Conservation (phyloP, 306 rosid species). For the Quercus gilva region DNA sequence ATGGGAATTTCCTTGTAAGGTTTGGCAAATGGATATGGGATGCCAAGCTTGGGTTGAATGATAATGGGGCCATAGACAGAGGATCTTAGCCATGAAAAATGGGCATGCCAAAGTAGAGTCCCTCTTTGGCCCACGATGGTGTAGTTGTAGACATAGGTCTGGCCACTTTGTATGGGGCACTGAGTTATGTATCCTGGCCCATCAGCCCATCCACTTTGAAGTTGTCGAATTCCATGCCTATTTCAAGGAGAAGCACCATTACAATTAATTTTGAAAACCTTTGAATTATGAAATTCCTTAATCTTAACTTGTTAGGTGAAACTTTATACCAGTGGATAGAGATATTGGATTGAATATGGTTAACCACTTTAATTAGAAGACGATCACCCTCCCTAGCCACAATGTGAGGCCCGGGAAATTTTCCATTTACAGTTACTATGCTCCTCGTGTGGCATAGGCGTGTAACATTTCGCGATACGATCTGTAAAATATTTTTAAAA, state of each 20-base stretch:
- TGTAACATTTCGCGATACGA: not conserved
- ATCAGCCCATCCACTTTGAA: slow-evolving; percentile 6
- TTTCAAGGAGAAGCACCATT: not conserved
- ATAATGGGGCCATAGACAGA: not conserved
- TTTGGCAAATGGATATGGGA: slow-evolving; percentile 15
- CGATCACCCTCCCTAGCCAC: slow-evolving; percentile 13
- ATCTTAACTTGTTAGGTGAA: not conserved
- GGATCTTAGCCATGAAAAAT: slow-evolving; percentile 13
- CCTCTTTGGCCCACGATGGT: slow-evolving; percentile 13
- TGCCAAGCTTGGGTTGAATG: not conserved
- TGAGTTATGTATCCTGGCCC: not conserved
- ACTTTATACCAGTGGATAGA: slow-evolving; percentile 4
- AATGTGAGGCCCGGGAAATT: slow-evolving; percentile 2
- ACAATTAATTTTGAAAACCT: not conserved
- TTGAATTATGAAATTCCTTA: not conserved
- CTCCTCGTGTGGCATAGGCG: slow-evolving; percentile 16
- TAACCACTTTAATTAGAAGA: slow-evolving; percentile 5
- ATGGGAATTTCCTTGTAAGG: slow-evolving; percentile 21
- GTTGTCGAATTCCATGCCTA: slow-evolving; percentile 7
- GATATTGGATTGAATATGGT: not conserved
- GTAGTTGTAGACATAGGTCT: slow-evolving; percentile 9
- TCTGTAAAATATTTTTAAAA: not conserved
- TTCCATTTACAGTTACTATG: slow-evolving; percentile 11
- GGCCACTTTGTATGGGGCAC: not conserved
- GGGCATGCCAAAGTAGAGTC: slow-evolving; percentile 25